Base-by-base conservation (phyloP, 176 grass and related monocot genomes). In the Themeda triandra region DNA sequence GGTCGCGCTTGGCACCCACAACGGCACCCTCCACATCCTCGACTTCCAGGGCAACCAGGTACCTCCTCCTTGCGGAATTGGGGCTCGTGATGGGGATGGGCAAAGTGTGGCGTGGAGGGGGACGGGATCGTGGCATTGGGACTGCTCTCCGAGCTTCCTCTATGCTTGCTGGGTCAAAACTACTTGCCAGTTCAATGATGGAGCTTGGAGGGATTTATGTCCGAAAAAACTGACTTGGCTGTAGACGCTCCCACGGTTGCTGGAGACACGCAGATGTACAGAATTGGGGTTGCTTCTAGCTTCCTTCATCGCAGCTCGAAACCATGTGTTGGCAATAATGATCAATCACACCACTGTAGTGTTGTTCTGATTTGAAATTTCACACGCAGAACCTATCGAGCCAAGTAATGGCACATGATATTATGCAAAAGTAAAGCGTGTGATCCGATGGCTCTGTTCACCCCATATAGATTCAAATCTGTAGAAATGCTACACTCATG, bases 31-130 rank as follows among this genome's bases (percentile, higher is more conserved):
- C 66, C 91, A 99, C 82, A 96, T 99, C 89, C 96, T 99, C 65
- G 96, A 99, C 86, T 96, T 99, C 86, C 96, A 99, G 88, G 93
- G 96, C 60, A 96, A 96, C 82, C 90, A 99, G 96, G 96, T 99
- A 89, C 32, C 44, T 10, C 9, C 44, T 31, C 42, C 44, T 59
- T 12, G 66, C 64, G 58, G 73, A 82, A 86, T 90, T 83, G 51
- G 69, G 23, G 49, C 56, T 36, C 13, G 21, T 81, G 65, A 19
- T 30, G 48, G 44, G 51, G 48, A 18, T 6, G 46, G 46, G 46
- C 11, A 4, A 11, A 42, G 40, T 42, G 40, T 42, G 40, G 40
- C 40, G 0, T 48, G 14, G 46, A 48, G 46, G 46, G 46, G 6
- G 46, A 4, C 46, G 14, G 46, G 29, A 35, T 70, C 87, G 63